Conservation (phyloP, 2,329 filamentous ascomycete genomes). For the Cladophialophora exuberans region DNA sequence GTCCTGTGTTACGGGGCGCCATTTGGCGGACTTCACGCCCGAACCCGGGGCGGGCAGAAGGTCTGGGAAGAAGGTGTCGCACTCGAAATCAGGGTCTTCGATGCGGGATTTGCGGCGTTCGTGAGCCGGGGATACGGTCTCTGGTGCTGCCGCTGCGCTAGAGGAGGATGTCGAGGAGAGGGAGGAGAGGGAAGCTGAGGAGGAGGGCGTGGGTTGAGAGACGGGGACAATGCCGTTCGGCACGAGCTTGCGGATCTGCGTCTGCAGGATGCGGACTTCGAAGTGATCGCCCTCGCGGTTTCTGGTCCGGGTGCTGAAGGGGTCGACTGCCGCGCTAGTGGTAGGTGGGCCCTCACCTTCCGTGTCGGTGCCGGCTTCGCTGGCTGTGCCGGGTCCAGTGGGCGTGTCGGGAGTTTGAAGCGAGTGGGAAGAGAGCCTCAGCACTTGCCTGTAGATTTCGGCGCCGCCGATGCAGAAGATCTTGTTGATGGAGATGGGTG, state of each 20-base stretch:
- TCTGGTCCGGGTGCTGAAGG: neutral
- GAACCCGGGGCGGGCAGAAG: constrained; percentile 35
- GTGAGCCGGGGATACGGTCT: neutral
- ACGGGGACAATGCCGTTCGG: neutral
- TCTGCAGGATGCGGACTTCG: constrained; percentile 36
- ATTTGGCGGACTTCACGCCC: constrained; percentile 26
- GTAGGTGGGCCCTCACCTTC: constrained; percentile 2
- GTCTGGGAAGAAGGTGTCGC: constrained; percentile 53
- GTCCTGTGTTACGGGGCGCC: constrained; percentile 5
- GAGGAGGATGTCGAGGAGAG: neutral
- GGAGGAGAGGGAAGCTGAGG: neutral
- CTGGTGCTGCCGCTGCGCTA: neutral
- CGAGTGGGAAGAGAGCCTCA: constrained; percentile 44
- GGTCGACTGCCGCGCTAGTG: neutral
- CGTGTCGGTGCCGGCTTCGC: constrained; percentile 14
- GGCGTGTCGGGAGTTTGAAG: neutral
- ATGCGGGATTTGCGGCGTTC: constrained; percentile 8
- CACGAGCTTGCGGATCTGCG: constrained; percentile 26
- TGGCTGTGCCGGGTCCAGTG: constrained; percentile 1
- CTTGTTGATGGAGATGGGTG: constrained; percentile 51
- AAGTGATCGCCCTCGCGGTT: constrained; percentile 12
- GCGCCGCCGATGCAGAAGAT: constrained; percentile 90
- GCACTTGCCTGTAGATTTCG: constrained; percentile 76
- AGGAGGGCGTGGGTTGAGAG: neutral
- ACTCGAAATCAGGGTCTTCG: constrained; percentile 44